A percentile compares a stretch with the other conserved stretches of the same genome.
phyloP scores from a whole-genome alignment of 805 yeast species.

The Candida manassasensis region DNA sequence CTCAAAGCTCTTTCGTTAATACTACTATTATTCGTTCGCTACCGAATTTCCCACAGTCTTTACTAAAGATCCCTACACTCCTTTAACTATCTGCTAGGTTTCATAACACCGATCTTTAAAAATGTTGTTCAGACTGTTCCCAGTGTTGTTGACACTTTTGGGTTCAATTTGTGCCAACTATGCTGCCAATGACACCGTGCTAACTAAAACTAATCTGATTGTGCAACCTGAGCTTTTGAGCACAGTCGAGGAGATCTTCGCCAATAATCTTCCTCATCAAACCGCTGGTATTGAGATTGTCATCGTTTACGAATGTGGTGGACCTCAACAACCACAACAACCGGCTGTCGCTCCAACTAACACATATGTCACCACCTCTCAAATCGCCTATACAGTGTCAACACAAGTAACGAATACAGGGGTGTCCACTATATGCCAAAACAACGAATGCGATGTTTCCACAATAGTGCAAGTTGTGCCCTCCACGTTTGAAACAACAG shows the following conservation, averaged over 20 bases:
- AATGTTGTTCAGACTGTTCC: constrained; percentile 6
- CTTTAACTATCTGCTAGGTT: no score
- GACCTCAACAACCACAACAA: not conserved
- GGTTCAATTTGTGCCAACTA: constrained; percentile 1
- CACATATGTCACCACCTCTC: constrained; percentile 15
- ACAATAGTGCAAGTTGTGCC: constrained; percentile 10
- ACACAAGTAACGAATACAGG: constrained; percentile 12
- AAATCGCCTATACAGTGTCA: constrained; percentile 16
- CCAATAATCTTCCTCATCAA: constrained; percentile 14
- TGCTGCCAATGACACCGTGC: constrained; percentile 16
- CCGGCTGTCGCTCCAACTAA: constrained; percentile 3
- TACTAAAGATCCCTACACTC: no score
- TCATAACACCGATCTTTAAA: no score
- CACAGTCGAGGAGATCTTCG: constrained; percentile 14
- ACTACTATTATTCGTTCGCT: no score
- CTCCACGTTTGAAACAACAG: constrained; percentile 13
- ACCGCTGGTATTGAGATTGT: constrained; percentile 27
- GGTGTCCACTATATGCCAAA: constrained; percentile 14
- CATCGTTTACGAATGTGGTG: constrained; percentile 20
- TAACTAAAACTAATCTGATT: constrained; percentile 23
- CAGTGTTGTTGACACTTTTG: constrained; percentile 3
- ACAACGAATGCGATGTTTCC: constrained; percentile 10
- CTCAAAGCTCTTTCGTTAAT: no score
- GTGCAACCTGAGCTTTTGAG: constrained; percentile 19
- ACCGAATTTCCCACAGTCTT: no score